phyloP scores from a whole-genome alignment of 345 rosid genomes.

The Litchi chinensis region DNA sequence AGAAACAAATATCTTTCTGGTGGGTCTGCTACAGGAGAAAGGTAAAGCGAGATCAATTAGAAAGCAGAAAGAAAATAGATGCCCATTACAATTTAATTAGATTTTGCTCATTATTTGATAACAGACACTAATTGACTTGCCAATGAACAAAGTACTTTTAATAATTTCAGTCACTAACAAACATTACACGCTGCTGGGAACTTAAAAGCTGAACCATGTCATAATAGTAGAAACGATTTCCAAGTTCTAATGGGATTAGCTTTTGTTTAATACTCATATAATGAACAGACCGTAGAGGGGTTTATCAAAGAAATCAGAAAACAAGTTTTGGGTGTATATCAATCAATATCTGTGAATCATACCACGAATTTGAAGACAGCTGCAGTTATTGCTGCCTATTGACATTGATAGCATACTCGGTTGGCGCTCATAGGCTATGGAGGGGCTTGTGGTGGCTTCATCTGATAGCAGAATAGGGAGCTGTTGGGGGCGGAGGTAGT shows the following conservation, averaged over 20 bases:
- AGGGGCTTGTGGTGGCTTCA: conserved; percentile 56
- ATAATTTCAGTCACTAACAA: not conserved
- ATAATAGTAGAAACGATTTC: not conserved
- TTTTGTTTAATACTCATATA: not conserved
- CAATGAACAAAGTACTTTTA: not conserved
- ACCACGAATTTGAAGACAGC: conserved; percentile 16
- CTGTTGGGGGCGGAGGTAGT: conserved; percentile 23
- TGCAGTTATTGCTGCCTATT: not conserved
- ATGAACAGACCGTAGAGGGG: not conserved
- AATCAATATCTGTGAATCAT: conserved; percentile 15
- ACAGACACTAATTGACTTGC: not conserved
- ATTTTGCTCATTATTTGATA: not conserved
- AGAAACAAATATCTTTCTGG: not conserved
- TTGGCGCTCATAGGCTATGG: conserved; percentile 31
- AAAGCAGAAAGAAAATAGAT: not conserved
- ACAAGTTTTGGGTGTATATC: not conserved
- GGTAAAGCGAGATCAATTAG: not conserved
- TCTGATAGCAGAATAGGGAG: conserved; percentile 34
- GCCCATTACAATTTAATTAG: not conserved
- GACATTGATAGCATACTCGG: not conserved
- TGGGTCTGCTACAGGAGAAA: not conserved
- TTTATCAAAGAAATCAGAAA: conserved; percentile 12
- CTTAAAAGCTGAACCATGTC: not conserved
- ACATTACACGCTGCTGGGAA: not conserved
- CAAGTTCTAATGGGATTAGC: conserved; percentile 12